Conservation (phyloP, 495 filamentous ascomycete genomes). For the Aspergillus steynii region DNA sequence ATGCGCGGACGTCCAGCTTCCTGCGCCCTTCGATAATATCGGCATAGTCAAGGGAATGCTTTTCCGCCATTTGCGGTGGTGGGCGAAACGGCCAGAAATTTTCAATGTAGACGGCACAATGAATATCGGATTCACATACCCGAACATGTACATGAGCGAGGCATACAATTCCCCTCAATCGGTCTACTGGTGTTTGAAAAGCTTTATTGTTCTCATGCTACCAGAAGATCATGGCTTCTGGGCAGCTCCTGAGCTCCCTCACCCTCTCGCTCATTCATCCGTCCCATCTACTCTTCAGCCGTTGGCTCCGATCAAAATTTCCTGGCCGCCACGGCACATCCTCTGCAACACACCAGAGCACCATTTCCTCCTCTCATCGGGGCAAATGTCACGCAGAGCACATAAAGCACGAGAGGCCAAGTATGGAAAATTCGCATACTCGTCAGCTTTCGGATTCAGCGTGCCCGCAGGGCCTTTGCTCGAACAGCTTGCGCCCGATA, state of each 20-base stretch:
- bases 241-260: constrained; percentile 57
- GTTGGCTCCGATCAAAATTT: background rate
- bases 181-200: constrained; percentile 72
- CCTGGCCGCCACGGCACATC: constrained; percentile 44
- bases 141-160: constrained; percentile 74
- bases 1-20: constrained; percentile 63
- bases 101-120: constrained; percentile 57
- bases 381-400: constrained; percentile 31
- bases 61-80: constrained; percentile 70
- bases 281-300: no score
- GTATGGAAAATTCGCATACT: constrained; percentile 73
- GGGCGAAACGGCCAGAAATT: constrained; percentile 63
- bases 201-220: constrained; percentile 67
- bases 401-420: constrained; percentile 74
- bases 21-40: constrained; percentile 44
- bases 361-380: constrained; percentile 22
- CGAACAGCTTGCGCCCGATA: constrained; percentile 19
- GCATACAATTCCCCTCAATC: constrained; percentile 73
- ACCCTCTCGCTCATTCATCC: background rate
- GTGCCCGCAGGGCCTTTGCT: constrained; percentile 15
- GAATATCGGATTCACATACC: constrained; percentile 72
- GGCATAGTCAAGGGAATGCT: constrained; percentile 72
- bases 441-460: constrained; percentile 63
- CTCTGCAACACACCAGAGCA: constrained; percentile 36
- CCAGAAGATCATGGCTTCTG: constrained; percentile 67